Base-by-base conservation (phyloP, 805 yeast genomes). In the Suhomyces pyralidae region DNA sequence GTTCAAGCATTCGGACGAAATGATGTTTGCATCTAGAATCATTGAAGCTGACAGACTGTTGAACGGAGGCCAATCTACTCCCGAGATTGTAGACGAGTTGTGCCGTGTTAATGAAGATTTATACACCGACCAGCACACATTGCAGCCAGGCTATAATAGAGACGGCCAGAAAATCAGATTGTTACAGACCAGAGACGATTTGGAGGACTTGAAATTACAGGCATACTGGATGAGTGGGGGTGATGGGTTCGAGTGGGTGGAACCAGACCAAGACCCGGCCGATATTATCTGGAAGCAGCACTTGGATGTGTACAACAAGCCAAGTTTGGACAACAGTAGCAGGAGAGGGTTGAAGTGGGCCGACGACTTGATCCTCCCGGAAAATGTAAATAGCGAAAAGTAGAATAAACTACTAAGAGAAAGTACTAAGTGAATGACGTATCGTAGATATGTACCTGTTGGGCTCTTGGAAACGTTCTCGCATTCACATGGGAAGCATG, bases 211-310 rank as follows among this genome's bases (percentile, higher is more conserved):
- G 46, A 76, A 83, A 73, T 60, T 89, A 58, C 87, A 88, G 62
- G 96, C 90, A 59, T 89, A 88, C 69, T 89, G 96, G 96, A 82
- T 88, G 63, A 79, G 86, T 42, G 88, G 90, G 7, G 96, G 96
- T 28, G 92, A 86, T 51, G 91, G 90, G 12, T 89, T 88, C 63
- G 88, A 85, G 55, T 89, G 96, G 96, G 85, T 81, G 10, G 96
- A 89, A 63, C 96, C 96, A 0, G 96, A 89, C 64, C 87, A 86
- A 62, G 96, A 90, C 63, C 96, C 96, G 0, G 96, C 94, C 0
- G 90, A 85, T 19, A 56, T 83, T 15, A 49, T 69, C 34, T 76
- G 79, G 80, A 62, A 64, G 47, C 48, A 62, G 5, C 73, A 73
- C 51, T 60, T 75, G 52, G 53, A 58, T 3, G 49, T 50, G 48